Evolutionary conservation across 805 yeast species (phyloP).

Genomic region (Brettanomyces nanus): DNA sequence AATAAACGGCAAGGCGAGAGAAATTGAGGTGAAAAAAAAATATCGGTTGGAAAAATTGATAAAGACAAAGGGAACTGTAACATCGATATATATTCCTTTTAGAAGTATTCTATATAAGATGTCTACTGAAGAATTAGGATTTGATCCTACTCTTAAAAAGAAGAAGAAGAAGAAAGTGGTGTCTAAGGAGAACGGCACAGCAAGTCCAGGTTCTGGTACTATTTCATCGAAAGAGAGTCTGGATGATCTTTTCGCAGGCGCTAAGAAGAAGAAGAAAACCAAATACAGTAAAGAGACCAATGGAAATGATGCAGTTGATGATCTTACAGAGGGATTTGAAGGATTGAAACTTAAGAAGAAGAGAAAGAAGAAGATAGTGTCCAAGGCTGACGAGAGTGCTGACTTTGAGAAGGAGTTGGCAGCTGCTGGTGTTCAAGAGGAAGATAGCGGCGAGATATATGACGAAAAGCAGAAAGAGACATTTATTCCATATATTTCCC

Average conservation of each 20-base stretch:
- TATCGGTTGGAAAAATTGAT: too few species aligned
- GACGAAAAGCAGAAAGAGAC: conserved; percentile 38
- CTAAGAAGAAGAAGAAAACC: conserved; percentile 76
- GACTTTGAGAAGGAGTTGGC: conserved; percentile 84
- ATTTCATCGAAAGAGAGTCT: conserved; percentile 39
- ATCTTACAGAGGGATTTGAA: conserved; percentile 52
- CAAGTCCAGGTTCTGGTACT: conserved; percentile 14
- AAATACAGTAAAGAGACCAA: conserved; percentile 30
- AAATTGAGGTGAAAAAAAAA: too few species aligned
- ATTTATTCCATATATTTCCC: conserved; percentile 58
- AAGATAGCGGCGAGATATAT: conserved; percentile 16
- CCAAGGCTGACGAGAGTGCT: conserved; percentile 44
- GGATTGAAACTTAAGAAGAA: conserved; percentile 58
- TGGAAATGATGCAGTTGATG: conserved; percentile 31
- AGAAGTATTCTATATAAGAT: conserved; percentile 3
- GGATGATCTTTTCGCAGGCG: conserved; percentile 66
- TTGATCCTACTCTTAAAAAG: conserved; percentile 69
- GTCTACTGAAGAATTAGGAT: conserved; percentile 42
- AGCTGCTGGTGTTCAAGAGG: conserved; percentile 69
- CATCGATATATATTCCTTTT: background rate
- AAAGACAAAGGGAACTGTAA: too few species aligned
- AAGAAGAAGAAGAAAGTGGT: conserved; percentile 59
- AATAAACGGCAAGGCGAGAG: too few species aligned
- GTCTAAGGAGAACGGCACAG: conserved; percentile 23
- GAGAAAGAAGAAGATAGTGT: conserved; percentile 82